Conservation (phyloP, 345 rosid species). For the Lenwebbia sp. region DNA sequence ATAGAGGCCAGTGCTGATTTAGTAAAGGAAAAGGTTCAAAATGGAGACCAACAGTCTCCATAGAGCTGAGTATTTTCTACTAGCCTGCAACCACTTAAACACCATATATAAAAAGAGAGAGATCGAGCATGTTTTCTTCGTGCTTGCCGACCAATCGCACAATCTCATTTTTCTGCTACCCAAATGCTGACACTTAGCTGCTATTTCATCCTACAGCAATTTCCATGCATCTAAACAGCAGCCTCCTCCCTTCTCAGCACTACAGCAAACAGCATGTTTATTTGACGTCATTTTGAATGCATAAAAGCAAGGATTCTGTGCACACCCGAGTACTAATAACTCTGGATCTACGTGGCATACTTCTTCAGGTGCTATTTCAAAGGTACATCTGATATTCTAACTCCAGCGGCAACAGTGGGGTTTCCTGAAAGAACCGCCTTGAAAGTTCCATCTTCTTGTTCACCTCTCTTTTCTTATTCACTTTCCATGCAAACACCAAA, state of each 20-base stretch:
- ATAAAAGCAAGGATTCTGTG: background rate
- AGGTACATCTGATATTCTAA: background rate
- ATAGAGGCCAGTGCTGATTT: background rate
- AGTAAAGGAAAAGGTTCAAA: background rate
- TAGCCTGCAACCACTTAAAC: background rate
- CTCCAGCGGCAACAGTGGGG: background rate
- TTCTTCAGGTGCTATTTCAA: background rate
- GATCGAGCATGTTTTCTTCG: background rate
- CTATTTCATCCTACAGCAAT: background rate
- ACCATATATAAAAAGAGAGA: background rate
- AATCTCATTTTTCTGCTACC: background rate
- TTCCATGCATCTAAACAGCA: background rate
- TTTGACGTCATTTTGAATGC: background rate
- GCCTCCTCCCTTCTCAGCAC: background rate
- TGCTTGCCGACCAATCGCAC: background rate
- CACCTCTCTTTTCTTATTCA: background rate
- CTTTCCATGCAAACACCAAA: background rate
- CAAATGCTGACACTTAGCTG: background rate
- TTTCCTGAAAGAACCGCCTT: background rate
- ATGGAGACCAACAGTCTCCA: background rate
- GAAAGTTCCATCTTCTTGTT: background rate
- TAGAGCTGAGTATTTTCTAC: background rate
- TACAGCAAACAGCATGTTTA: background rate
- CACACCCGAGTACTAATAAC: background rate
- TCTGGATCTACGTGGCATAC: background rate